phyloP scores from a whole-genome alignment of 2,329 filamentous ascomycete species.

The Amauroascus niger region DNA sequence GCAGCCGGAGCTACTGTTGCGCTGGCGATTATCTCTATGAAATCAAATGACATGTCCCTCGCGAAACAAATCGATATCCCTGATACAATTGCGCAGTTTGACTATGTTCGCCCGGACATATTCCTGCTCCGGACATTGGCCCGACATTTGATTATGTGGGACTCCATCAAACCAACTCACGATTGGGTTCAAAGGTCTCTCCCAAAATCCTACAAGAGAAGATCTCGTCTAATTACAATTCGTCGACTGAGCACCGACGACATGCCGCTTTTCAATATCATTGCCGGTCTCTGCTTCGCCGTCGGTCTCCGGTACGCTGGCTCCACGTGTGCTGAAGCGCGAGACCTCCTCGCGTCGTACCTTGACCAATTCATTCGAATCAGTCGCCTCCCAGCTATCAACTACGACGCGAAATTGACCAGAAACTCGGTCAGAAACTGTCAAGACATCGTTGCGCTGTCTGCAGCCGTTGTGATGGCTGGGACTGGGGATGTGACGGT shows the following conservation, averaged over 20 bases:
- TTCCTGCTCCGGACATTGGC: constrained; percentile 82
- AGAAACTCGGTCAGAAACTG: constrained; percentile 80
- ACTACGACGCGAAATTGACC: constrained; percentile 77
- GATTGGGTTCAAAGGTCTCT: constrained; percentile 68
- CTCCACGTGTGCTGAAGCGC: constrained; percentile 58
- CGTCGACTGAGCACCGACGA: constrained; percentile 64
- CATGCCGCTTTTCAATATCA: constrained; percentile 83
- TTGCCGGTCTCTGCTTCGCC: constrained; percentile 73
- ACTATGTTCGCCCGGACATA: constrained; percentile 88
- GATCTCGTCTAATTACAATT: constrained; percentile 52
- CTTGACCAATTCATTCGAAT: constrained; percentile 79
- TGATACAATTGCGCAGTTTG: constrained; percentile 80
- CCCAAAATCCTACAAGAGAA: constrained; percentile 56
- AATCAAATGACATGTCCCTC: constrained; percentile 77
- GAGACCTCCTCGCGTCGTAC: constrained; percentile 73
- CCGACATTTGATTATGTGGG: constrained; percentile 89
- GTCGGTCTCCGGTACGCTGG: constrained; percentile 66
- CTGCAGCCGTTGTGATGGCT: constrained; percentile 83
- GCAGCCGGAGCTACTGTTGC: constrained; percentile 90
- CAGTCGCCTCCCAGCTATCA: constrained; percentile 50
- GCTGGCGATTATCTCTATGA: constrained; percentile 89
- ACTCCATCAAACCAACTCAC: constrained; percentile 60
- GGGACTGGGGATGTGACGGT: constrained; percentile 83
- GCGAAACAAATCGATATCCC: constrained; percentile 90
- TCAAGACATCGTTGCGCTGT: constrained; percentile 75